phyloP scores from a whole-genome alignment of 23 red algal genomes.

The Gracilariopsis chorda region DNA sequence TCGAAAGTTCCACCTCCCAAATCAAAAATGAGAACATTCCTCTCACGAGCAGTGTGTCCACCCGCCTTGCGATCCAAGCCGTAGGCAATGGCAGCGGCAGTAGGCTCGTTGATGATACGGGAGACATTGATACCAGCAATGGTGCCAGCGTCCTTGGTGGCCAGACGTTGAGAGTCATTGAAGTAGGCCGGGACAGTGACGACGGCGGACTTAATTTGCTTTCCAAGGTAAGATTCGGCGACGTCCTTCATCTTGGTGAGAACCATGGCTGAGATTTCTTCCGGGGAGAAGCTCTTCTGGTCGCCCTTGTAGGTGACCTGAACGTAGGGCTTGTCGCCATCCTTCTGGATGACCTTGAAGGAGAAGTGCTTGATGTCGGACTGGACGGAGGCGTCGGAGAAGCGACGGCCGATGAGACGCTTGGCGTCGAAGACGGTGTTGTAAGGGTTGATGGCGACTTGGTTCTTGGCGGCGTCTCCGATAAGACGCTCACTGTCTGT shows the following conservation, averaged over 20 bases:
- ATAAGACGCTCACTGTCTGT: conserved; percentile 98
- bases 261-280: conserved; percentile 99
- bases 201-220: conserved; percentile 89
- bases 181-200: conserved; percentile 99
- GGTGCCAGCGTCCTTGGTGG: conserved; percentile 99
- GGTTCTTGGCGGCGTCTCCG: conserved; percentile 99
- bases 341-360: conserved; percentile 84
- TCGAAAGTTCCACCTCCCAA: conserved; percentile 99
- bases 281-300: conserved; percentile 87
- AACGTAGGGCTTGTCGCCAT: conserved; percentile 92
- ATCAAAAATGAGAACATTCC: conserved; percentile 97
- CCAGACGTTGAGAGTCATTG: conserved; percentile 98
- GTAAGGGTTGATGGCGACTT: conserved; percentile 96
- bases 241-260: conserved; percentile 98
- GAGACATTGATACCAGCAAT: conserved; percentile 97
- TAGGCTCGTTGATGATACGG: conserved; percentile 99
- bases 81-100: conserved; percentile 99
- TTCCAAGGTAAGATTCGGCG: conserved; percentile 92
- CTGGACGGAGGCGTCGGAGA: conserved; percentile 92
- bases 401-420: conserved; percentile 95
- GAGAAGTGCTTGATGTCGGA: conserved; percentile 99
- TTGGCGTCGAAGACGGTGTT: conserved; percentile 99
- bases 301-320: conserved; percentile 92
- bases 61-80: conserved; percentile 90
- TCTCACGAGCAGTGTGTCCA: conserved; percentile 65